Evolutionary conservation across 495 filamentous ascomycete species (phyloP), one percentile per base, ranked within the genome.

Genomic region (Aspergillus affinis): DNA sequence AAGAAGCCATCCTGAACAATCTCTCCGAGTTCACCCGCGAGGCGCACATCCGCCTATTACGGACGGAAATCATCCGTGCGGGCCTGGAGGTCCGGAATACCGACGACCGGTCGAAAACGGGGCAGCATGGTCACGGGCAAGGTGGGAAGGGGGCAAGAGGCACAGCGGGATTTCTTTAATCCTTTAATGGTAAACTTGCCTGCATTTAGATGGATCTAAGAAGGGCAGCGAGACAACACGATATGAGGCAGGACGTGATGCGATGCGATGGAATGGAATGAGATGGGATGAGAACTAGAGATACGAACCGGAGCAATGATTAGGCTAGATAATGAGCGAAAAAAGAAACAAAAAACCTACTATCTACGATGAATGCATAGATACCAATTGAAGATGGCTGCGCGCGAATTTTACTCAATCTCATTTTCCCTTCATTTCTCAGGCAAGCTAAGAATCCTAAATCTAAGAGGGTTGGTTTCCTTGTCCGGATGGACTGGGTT

Each of bases 1-100:
- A 95, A 68, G 65, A 74, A 2, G 75, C 85, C 5, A 84, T 88
- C 0, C 71, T 95, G 29, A 69, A 83, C n/a, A 84, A 83, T 61
- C 84, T 91, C 21, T 82, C 83, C 48, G 77, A 82, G 23, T 95
- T 92, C 66, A 85, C 92, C 65, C 80, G 82, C 26, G 86, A 89
- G 58, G 84, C 91, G 15, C 82, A 90, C 48, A 79, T 92, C 61
- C 84, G 90, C 46, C 75, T 97, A 47, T 75, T 91, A 50, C 85
- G 88, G 52, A 86, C 95, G 70, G 87, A 88, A 55, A 81, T 95
- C 32, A 72, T 86, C 7, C 79, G 83, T 12, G 88, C 91, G 0
- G 91, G 90, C 9, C 74, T 97, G 20, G 90, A 94, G 58, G 81
- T 97, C 10, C 82, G 81, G 59, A 70, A 58, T 19, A 45, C 64